Percentiles rank a stretch among this genome's conserved stretches.
Conservation (phyloP, 2,329 filamentous ascomycete species). For the Zymoseptoria brevis region DNA sequence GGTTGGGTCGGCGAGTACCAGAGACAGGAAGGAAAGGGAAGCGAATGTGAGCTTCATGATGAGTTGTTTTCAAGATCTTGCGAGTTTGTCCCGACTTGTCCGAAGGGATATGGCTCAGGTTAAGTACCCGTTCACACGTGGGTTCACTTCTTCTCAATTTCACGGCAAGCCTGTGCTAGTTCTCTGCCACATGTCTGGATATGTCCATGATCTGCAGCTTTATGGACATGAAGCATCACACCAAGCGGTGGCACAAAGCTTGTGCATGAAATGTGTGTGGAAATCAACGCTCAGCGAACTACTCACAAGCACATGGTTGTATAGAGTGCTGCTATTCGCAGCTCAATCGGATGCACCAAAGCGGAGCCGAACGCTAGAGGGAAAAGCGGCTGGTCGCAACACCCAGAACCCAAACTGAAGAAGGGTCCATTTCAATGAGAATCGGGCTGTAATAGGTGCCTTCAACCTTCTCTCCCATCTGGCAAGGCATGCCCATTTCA, state of each 20-base stretch:
- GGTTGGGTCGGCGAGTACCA: slow-evolving; percentile 34
- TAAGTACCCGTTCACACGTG: background rate
- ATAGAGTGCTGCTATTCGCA: background rate
- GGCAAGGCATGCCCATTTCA: too few relatives aligned
- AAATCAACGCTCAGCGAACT: background rate
- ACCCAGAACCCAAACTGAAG: background rate
- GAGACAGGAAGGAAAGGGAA: slow-evolving; percentile 8
- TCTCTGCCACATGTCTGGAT: background rate
- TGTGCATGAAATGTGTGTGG: background rate
- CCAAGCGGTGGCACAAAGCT: background rate
- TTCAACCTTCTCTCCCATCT: background rate
- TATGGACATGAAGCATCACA: background rate
- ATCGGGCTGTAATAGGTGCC: background rate
- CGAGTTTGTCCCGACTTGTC: background rate
- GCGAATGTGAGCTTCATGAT: slow-evolving; percentile 16
- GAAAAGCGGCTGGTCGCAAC: background rate
- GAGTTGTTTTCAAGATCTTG: background rate
- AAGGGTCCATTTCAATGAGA: background rate
- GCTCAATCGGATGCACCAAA: background rate
- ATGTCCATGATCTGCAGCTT: background rate
- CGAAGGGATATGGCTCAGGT: background rate
- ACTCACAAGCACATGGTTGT: background rate
- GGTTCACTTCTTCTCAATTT: background rate
- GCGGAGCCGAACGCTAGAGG: background rate
- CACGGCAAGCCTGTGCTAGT: background rate